phyloP scores from a whole-genome alignment of 1,139 yeast species.

The Suhomyces coccinellae region DNA sequence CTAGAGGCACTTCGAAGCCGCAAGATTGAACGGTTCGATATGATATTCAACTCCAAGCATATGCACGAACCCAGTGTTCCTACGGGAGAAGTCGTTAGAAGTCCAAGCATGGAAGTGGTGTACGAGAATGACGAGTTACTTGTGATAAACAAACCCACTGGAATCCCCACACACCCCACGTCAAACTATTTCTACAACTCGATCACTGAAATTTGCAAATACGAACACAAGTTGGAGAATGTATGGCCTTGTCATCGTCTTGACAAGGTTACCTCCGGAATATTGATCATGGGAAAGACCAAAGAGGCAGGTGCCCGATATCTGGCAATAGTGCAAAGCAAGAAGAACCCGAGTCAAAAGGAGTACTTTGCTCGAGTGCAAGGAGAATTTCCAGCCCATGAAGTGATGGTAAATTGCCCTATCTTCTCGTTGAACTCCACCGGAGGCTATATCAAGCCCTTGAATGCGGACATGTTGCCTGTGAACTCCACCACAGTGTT shows the following conservation, averaged over 20 bases:
- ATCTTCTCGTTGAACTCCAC: conserved; percentile 36
- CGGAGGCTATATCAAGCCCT: conserved; percentile 39
- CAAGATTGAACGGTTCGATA: conserved; percentile 47
- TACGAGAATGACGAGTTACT: conserved; percentile 49
- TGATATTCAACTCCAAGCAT: conserved; percentile 49
- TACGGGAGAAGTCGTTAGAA: conserved; percentile 21
- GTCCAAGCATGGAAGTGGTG: conserved; percentile 28
- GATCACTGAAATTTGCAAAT: conserved; percentile 56
- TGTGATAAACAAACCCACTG: conserved; percentile 72
- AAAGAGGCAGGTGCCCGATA: conserved; percentile 43
- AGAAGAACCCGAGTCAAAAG: conserved; percentile 41
- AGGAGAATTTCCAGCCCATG: conserved; percentile 50
- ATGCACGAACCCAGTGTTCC: conserved; percentile 64
- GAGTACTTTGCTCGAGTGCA: conserved; percentile 63
- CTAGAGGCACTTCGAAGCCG: conserved; percentile 24
- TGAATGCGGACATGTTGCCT: conserved; percentile 28
- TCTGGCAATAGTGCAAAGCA: conserved; percentile 39
- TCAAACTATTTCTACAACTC: conserved; percentile 64
- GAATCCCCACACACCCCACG: conserved; percentile 80
- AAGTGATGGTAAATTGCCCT: conserved; percentile 32
- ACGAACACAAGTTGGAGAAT: conserved; percentile 31
- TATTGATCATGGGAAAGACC: conserved; percentile 58
- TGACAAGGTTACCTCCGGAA: conserved; percentile 75
- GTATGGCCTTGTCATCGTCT: conserved; percentile 67
- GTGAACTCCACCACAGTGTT: conserved; percentile 38